Evolutionary conservation across 768 basidiomycete genomes (phyloP), one percentile per base, ranked within the genome.

Genomic region (Brasilioporus rufonigricans): DNA sequence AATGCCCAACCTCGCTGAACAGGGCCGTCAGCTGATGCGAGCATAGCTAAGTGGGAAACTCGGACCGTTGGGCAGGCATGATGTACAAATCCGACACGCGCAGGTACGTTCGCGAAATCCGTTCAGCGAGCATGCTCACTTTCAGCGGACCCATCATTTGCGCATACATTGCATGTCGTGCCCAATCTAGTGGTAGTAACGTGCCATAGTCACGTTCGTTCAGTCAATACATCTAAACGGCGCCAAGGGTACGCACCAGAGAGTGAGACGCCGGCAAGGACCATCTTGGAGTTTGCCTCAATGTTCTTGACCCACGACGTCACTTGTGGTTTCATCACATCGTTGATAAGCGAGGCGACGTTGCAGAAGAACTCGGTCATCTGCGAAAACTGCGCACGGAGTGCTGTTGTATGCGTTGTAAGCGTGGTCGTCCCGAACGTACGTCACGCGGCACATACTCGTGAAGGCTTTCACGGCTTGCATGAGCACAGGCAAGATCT

Each of bases 101-200:
- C 36, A 63, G 4, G 33, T 60, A 63, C 9, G 61, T 63, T 14
- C 16, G 24, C 16, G 61, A 59, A 27, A 63, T 63, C 5, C 61
- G 61, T 24, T 63, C 55, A 0, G 58, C 52, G 7, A 63, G 61
- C 61, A 63, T 63, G 50, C 61, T 63, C 53, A 63, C 61, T 54
- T 63, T 63, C 33, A 63, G 61, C 18, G 62, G 61, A 18, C 54
- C 52, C 57, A 63, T 63, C 62, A 63, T 63, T 40, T 63, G 62
- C 12, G 57, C 44, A 10, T 63, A 63, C 62, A 63, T 63, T 9
- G 58, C 57, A 43, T 60, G 61, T 2, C 46, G 57, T 1, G 61
- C 5, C 61, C 55, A 63, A 21, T 63, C 50, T 33, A 19, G 18
- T 23, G 3, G 23, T 24, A 29, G 1, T 2, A 32, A 44, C 18